Percentiles rank a stretch among this genome's conserved stretches.
Conservation (phyloP, 306 rosid genomes). For the apple (Malus domestica) region DNA sequence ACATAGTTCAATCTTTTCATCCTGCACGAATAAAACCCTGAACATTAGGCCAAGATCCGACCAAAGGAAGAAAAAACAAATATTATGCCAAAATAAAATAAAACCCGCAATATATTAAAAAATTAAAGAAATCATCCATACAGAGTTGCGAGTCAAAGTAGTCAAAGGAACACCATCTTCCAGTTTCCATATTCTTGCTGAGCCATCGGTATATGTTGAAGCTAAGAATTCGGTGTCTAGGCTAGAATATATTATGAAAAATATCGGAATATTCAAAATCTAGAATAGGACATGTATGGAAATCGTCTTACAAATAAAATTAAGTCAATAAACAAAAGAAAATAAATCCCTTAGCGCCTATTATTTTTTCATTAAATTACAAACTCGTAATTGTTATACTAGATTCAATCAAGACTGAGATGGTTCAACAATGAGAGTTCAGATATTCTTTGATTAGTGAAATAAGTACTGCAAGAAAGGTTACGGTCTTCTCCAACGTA, state of each 20-base stretch:
- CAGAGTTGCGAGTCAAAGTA: slow-evolving; percentile 68
- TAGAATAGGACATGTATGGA: neutral
- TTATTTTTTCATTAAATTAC: neutral
- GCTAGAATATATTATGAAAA: slow-evolving; percentile 37
- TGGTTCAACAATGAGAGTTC: neutral
- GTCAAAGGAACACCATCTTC: slow-evolving; percentile 80
- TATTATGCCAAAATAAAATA: slow-evolving; percentile 11
- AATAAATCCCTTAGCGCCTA: neutral
- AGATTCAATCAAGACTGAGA: neutral
- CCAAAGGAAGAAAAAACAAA: neutral
- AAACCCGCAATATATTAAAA: slow-evolving; percentile 5
- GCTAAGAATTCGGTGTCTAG: slow-evolving; percentile 84
- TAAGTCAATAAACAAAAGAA: neutral
- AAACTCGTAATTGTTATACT: neutral
- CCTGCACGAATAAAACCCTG: slow-evolving; percentile 33
- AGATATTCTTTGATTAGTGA: neutral
- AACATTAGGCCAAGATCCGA: neutral
- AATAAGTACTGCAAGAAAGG: neutral
- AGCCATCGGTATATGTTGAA: slow-evolving; percentile 86
- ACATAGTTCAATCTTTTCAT: slow-evolving; percentile 84
- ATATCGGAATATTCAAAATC: slow-evolving; percentile 11
- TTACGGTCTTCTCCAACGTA: neutral
- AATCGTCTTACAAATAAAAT: neutral
- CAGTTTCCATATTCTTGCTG: slow-evolving; percentile 80
- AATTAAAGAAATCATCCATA: slow-evolving; percentile 21